Percentiles rank a stretch among this genome's conserved stretches.
Evolutionary conservation across 1,284 basidiomycete genomes (phyloP).

Genomic region (Pascua sp.): DNA sequence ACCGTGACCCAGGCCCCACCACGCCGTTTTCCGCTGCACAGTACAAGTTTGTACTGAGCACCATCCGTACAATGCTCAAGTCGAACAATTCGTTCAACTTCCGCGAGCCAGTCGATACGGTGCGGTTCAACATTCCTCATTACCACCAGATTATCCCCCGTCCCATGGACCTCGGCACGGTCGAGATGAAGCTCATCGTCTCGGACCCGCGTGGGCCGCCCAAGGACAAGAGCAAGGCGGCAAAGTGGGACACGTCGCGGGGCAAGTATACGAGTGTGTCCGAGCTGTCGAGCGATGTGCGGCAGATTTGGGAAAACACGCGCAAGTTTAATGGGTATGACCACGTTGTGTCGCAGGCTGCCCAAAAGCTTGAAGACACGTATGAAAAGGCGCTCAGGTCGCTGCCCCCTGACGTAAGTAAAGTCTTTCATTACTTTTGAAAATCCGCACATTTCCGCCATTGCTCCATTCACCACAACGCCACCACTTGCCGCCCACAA

Average conservation of each 20-base stretch:
- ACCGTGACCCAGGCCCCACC: conserved; percentile 37
- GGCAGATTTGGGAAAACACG: conserved; percentile 84
- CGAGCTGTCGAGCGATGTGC: conserved; percentile 77
- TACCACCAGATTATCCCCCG: conserved; percentile 81
- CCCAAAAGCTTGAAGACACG: conserved; percentile 72
- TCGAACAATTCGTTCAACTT: conserved; percentile 73
- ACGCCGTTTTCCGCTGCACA: conserved; percentile 56
- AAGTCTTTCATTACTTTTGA: conserved; percentile 52
- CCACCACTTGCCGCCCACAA: background rate
- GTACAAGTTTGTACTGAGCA: conserved; percentile 74
- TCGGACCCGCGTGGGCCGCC: conserved; percentile 61
- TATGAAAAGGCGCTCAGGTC: conserved; percentile 88
- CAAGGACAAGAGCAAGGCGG: conserved; percentile 57
- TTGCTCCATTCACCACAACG: conserved; percentile 29
- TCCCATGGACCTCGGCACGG: conserved; percentile 94
- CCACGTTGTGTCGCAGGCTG: conserved; percentile 73
- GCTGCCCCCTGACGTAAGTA: conserved; percentile 57
- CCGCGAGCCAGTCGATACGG: conserved; percentile 82
- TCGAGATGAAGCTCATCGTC: conserved; percentile 79
- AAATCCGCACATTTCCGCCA: no score
- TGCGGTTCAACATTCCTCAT: conserved; percentile 84
- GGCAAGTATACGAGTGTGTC: conserved; percentile 70
- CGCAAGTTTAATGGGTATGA: conserved; percentile 88
- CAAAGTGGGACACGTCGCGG: conserved; percentile 53
- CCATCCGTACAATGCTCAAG: conserved; percentile 80